Evolutionary conservation across 768 basidiomycete genomes (phyloP), one percentile per base, ranked within the genome.

Genomic region (Calocybe cyanea): DNA sequence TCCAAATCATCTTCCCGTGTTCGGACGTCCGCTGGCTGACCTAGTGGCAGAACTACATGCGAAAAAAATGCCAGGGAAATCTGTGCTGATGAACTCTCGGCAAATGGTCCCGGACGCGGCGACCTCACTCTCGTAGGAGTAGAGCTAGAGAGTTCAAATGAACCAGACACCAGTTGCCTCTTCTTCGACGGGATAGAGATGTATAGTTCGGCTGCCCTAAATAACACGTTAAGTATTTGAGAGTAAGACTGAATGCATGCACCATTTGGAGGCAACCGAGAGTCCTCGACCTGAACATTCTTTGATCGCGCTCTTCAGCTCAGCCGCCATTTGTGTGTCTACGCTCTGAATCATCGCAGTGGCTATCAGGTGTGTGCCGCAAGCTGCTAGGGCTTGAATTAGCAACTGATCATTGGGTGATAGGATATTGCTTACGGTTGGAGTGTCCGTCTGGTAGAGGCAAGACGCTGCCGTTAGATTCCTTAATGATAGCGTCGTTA

Each of bases 281-380:
- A 92, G 66, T 2, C 88, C 85, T 61, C 88, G 70, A 20, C 86
- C 83, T 14, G 83, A 71, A 54, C 88, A 91, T 57, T 91, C 85
- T 48, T 73, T 77, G 45, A 84, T 74, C 4, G 88, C 81, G 32
- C 61, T 63, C 20, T 83, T 72, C 42, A 92, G 58, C 18, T 80
- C 80, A 15, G 66, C 63, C n/a, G 80, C 66, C 41, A 78, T 70
- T 32, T 74, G 70, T n/a, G 53, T 51, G 56, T 85, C 78, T 36
- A 58, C 47, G 13, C 38, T 41, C 25, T 46, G 36, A 37, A 53
- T 47, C 7, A 51, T 47, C 23, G 60, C 41, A 59, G 63, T 63
- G 39, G 2, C 49, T 18, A 17, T 32, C 18, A 36, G 17, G 24
- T 18, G n/a, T n/a, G n/a, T n/a, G n/a, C n/a, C n/a, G n/a, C n/a